A percentile compares a stretch with the other conserved stretches of the same genome.
Conservation (phyloP, 2,329 filamentous ascomycete species). For the Xenosphaeropsis pyriputrescens region DNA sequence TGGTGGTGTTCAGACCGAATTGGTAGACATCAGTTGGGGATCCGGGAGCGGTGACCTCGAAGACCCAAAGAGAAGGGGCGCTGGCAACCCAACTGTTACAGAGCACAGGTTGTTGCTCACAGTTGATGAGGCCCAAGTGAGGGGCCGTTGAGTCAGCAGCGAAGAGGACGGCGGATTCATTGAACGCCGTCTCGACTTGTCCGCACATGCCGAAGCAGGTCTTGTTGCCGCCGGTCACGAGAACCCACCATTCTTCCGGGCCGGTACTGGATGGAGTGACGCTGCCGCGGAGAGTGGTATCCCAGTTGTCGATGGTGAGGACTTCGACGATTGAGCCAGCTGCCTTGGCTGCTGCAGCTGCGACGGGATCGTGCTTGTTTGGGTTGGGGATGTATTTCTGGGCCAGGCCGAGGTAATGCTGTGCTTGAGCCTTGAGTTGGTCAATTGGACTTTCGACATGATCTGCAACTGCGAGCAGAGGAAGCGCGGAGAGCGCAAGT, state of each 20-base stretch:
- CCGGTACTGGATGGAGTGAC: conserved; percentile 41
- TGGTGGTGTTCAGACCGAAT: conserved; percentile 55
- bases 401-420: conserved; percentile 46
- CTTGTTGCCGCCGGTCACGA: conserved; percentile 62
- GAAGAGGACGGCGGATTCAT: conserved; percentile 50
- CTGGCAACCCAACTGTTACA: conserved; percentile 60
- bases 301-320: conserved; percentile 58
- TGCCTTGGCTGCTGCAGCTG: conserved; percentile 33
- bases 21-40: conserved; percentile 48
- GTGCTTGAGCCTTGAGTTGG: conserved; percentile 48
- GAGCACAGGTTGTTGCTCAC: conserved; percentile 58
- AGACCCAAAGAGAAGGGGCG: conserved; percentile 50
- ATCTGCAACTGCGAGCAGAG: conserved; percentile 37
- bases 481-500: conserved; percentile 35
- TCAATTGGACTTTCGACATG: conserved; percentile 33
- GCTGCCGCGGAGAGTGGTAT: conserved; percentile 47
- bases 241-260: conserved; percentile 64
- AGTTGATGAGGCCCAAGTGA: conserved; percentile 56
- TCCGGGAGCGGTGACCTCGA: conserved; percentile 51
- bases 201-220: conserved; percentile 57
- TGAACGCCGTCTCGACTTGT: conserved; percentile 47
- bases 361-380: conserved; percentile 25
- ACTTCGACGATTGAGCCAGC: conserved; percentile 35
- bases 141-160: conserved; percentile 44
- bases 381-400: conserved; percentile 37